Evolutionary conservation across 163 green algal species (phyloP), one percentile per base, ranked within the genome.

Genomic region (Smithsoniella earleae): DNA sequence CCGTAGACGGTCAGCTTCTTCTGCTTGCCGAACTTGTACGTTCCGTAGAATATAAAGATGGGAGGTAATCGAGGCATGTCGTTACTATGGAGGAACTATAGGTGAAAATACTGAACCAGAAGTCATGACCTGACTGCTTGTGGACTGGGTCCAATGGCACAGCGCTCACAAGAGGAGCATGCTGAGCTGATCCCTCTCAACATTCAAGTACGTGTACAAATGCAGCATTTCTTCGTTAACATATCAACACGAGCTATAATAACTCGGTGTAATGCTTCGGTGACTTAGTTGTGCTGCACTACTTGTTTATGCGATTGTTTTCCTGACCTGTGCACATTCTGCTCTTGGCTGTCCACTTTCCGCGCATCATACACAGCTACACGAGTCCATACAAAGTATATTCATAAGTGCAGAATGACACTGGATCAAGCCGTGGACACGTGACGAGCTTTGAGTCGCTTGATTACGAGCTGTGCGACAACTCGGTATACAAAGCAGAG

Each of bases 401-500:
- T 64, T 25, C 49, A 13, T 6, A 64, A 27, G 1, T 27, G 49
- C 8, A 10, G 25, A 27, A 10, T 10, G 31, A 10, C 49, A 1
- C 8, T 36, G 49, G 33, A 64, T 27, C 25, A 27, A 10, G 49
- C 25, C 6, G 49, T 27, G 16, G 25, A 64, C 33, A 27, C 49
- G 1, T 1, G 8, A 36, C 49, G 13, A 64, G 33, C 25, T 64
- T 64, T 63, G 83, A 90, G 65, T 83, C 73, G 37, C 62, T 90
- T 34, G 81, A 90, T 22, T 89, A 87, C 55, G 85, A 89, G 38
- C 73, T 86, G n/a, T 75, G 79, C 3, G 84, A 90, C 66, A 86
- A 86, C 45, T 81, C 78, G 33, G 80, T 89, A 45, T 86, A 81
- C 49, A 77, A 82, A 10, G 76, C 81, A 0, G 78, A 89, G 8